These are phyloP conservation scores for Paramecium caudatum DNA, from an alignment of 73 alveolate genomes.

Conservation along the genomic window DNA sequence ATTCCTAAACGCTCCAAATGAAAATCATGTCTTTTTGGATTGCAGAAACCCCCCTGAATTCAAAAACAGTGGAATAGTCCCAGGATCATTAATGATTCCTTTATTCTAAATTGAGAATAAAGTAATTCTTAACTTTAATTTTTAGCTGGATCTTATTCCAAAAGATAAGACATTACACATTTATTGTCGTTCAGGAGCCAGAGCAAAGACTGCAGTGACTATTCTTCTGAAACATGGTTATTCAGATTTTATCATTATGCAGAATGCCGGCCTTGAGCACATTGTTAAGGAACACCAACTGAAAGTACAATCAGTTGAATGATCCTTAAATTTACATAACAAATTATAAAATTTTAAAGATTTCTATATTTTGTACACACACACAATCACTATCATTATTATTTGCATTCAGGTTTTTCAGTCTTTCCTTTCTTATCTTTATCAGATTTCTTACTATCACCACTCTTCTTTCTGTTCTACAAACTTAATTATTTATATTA, in stretches of 20 bases:
- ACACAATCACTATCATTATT: conserved; percentile 53
- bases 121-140: background rate
- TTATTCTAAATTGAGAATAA: conserved; percentile 36
- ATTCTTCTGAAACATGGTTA: conserved; percentile 62
- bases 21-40: conserved; percentile 51
- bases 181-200: conserved; percentile 70
- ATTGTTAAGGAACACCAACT: conserved; percentile 34
- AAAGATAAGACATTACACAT: conserved; percentile 72
- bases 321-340: background rate
- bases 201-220: conserved; percentile 70
- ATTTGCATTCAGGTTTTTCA: conserved; percentile 53
- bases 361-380: conserved; percentile 10
- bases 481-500: background rate
- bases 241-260: conserved; percentile 17
- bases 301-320: background rate
- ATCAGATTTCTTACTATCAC: conserved; percentile 57
- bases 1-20: conserved; percentile 16
- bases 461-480: conserved; percentile 65
- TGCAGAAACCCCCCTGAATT: conserved; percentile 67
- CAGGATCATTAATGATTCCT: conserved; percentile 54
- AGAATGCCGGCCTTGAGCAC: conserved; percentile 68
- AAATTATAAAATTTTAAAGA: background rate
- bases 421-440: conserved; percentile 16
- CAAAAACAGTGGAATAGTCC: conserved; percentile 35
- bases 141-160: conserved; percentile 64